Conservation (phyloP, 2,329 filamentous ascomycete species). For the Cladophialophora yegresii region DNA sequence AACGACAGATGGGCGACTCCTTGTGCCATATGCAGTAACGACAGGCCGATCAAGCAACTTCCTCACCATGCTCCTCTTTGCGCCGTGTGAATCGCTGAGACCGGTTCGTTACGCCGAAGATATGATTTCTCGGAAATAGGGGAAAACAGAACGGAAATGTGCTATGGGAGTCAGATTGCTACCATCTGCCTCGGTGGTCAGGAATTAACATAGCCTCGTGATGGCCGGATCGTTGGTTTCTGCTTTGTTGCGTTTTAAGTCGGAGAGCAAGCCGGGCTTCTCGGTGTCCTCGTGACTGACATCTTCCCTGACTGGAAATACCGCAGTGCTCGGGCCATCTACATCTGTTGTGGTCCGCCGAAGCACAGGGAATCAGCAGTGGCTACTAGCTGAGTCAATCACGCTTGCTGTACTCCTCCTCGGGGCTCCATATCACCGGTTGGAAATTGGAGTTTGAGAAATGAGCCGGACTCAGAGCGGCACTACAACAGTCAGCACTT, state of each 20-base stretch:
- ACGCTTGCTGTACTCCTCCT: slow-evolving; percentile 37
- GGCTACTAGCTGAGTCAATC: slow-evolving; percentile 12
- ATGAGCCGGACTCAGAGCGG: slow-evolving; percentile 50
- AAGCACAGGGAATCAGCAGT: not conserved
- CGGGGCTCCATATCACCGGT: slow-evolving; percentile 50
- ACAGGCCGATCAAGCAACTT: not conserved
- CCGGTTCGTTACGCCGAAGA: not conserved
- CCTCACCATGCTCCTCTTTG: not conserved
- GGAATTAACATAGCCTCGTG: not conserved
- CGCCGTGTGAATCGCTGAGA: not conserved
- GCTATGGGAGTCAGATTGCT: not conserved
- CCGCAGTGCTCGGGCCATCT: not conserved
- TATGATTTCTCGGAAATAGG: not conserved
- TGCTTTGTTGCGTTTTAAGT: not conserved
- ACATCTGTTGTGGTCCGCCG: not conserved
- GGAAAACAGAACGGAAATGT: not conserved
- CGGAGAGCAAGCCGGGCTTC: not conserved
- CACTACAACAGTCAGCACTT: slow-evolving; percentile 38
- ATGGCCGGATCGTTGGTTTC: not conserved
- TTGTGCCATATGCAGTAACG: not conserved
- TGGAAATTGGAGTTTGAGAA: slow-evolving; percentile 51
- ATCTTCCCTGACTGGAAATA: not conserved
- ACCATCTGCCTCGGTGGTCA: not conserved
- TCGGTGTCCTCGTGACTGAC: not conserved
- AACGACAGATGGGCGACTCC: not conserved